Base-by-base conservation (phyloP, 31 red algal genomes). In the Pterothamnion heteromorphum region DNA sequence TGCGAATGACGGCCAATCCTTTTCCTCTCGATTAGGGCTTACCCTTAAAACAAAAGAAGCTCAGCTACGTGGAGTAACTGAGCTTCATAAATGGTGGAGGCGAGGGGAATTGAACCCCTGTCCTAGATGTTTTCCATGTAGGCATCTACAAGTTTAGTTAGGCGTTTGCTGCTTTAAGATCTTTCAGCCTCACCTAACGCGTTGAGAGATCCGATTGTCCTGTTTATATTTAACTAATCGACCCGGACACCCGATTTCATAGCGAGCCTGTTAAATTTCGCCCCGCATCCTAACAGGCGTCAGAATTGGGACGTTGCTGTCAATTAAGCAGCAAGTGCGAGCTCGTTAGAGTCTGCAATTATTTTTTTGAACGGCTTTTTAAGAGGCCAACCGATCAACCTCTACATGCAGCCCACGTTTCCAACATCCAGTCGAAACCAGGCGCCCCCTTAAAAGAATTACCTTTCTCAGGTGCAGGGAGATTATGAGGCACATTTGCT, bases 301-400 rank as follows among this genome's bases (percentile, higher is more conserved):
- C n/a, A 18, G n/a, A n/a, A n/a, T n/a, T 9, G 51, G 14, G 51
- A n/a, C 51, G 51, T 64, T n/a, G 51, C 51, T 64, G 51, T 64
- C 51, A 64, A 64, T 64, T 64, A 64, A 64, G 51, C 51, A 64
- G 51, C 51, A 64, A 64, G 51, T 64, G 51, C 51, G 9, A 64
- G 51, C 51, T 64, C 51, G 51, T 64, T 64, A 64, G 51, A 64
- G 51, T 64, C 51, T 64, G 51, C 51, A 64, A 64, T 64, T 64
- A 64, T 64, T 64, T 64, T 64, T 64, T 9, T 64, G 51, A 64
- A 64, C 51, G 51, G 51, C 51, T 64, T 64, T 64, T 64, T 64
- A 64, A 64, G 51, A 64, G 51, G 51, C 51, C 51, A 64, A n/a
- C 51, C 51, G 51, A 64, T 64, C 51, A 64, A 64, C 51, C 51